Base-by-base conservation (phyloP, 2,329 filamentous ascomycete species). In the Ophiocordyceps camponoti-leonardi region DNA sequence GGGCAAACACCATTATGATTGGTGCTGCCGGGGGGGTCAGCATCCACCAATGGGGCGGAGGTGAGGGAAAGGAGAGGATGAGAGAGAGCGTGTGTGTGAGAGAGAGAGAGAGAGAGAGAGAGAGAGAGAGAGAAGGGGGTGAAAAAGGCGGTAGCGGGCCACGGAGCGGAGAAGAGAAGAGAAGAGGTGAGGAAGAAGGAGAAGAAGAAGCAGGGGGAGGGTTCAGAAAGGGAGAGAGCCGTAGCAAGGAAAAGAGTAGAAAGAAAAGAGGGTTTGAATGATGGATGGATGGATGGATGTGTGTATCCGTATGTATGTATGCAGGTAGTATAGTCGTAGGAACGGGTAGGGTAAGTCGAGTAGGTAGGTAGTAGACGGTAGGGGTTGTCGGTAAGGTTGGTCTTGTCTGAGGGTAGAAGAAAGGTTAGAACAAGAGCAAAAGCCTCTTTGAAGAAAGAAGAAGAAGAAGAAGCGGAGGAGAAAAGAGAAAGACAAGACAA, bases 41-140 rank as follows among this genome's bases (percentile, higher is more conserved):
- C 50, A 47, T 53, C 50, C 53, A 56, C 60, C 60, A 63, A 61
- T 61, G 50, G 51, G 42, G 52, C 54, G 52, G 53, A 55, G 57
- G 56, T 57, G 58, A 61, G 56, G 58, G 55, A 59, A 35, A 2
- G 31, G 16, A 10, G 31, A 35, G n/a, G 31, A 16, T 48, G 51
- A 50, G 52, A 13, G n/a, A 5, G 13, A 16, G 31, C 13, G 52
- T 54, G 58, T 54, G 56, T 6, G 31, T 14, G 31, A 35, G 31
- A 13, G 16, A n/a, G n/a, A 35, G 16, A 35, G 13, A 35, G 13
- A 13, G n/a, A 6, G 31, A 16, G n/a, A 13, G 31, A 13, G 13
- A 16, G 31, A 5, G n/a, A 13, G n/a, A 16, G 13, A 14, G 31
- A 35, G 31, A 6, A 35, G 6, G 8, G 8, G 23, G 23, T 5